Evolutionary conservation across 495 filamentous ascomycete genomes (phyloP).

Genomic region (Annulohypoxylon nitens): DNA sequence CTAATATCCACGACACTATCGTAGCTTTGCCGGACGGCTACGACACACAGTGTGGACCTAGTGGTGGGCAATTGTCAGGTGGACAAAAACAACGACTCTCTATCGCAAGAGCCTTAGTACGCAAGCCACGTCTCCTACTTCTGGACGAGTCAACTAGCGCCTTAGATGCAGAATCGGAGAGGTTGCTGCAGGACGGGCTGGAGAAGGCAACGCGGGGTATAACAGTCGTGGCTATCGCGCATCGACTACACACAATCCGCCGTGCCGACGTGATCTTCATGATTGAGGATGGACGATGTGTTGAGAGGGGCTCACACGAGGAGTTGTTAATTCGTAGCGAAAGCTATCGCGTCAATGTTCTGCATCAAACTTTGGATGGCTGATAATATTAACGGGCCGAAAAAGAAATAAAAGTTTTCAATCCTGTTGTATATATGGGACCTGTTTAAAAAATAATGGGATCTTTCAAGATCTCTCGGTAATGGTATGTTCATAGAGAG

Average conservation of each 20-base stretch:
- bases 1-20: conserved; percentile 72
- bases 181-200: conserved; percentile 76
- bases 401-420: neutral
- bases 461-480: neutral
- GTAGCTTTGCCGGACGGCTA: conserved; percentile 70
- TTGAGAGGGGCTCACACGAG: conserved; percentile 76
- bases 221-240: conserved; percentile 87
- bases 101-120: conserved; percentile 81
- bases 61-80: conserved; percentile 63
- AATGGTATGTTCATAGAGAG: conserved; percentile 23
- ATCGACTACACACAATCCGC: conserved; percentile 79
- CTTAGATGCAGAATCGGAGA: conserved; percentile 79
- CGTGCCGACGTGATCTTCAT: conserved; percentile 82
- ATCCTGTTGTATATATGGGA: conserved; percentile 9
- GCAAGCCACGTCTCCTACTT: conserved; percentile 84
- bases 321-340: conserved; percentile 72
- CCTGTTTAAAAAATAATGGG: neutral
- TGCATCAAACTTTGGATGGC: conserved; percentile 56
- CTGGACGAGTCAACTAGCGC: conserved; percentile 89
- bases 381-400: conserved; percentile 18
- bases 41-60: conserved; percentile 68
- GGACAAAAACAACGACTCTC: conserved; percentile 77
- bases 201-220: conserved; percentile 76
- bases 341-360: conserved; percentile 69
- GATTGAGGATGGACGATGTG: conserved; percentile 74